Conservation (phyloP, 2,329 filamentous ascomycete species). For the Cyphellophora europaea region DNA sequence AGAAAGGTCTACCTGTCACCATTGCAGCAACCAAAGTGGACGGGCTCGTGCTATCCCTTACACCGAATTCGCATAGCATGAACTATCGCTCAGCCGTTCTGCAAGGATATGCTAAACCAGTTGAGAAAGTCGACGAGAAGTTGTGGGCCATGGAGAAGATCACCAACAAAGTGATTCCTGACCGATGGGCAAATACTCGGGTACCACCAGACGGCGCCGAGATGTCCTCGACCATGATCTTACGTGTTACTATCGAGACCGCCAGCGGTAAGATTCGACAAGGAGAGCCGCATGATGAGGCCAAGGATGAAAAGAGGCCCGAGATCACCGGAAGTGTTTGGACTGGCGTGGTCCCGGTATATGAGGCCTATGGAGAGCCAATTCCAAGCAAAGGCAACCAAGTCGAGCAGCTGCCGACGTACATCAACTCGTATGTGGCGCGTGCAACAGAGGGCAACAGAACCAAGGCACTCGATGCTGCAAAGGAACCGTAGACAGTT, state of each 20-base stretch:
- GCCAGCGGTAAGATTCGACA: slow-evolving; percentile 68
- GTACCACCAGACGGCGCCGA: slow-evolving; percentile 62
- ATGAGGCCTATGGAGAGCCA: slow-evolving; percentile 54
- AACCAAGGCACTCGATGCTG: slow-evolving; percentile 10
- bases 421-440: slow-evolving; percentile 48
- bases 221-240: slow-evolving; percentile 62
- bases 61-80: slow-evolving; percentile 72
- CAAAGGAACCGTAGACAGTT: slow-evolving; percentile 11
- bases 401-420: slow-evolving; percentile 49
- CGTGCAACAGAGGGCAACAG: slow-evolving; percentile 31
- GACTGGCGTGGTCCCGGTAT: slow-evolving; percentile 57
- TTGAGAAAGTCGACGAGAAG: slow-evolving; percentile 61
- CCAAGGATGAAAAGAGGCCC: slow-evolving; percentile 41
- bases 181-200: slow-evolving; percentile 57
- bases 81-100: slow-evolving; percentile 77
- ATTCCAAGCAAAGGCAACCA: slow-evolving; percentile 51
- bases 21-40: slow-evolving; percentile 67
- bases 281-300: slow-evolving; percentile 55
- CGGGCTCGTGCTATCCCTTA: slow-evolving; percentile 69
- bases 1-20: slow-evolving; percentile 57
- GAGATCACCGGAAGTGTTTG: slow-evolving; percentile 44
- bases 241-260: slow-evolving; percentile 57
- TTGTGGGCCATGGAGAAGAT: slow-evolving; percentile 70
- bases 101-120: slow-evolving; percentile 62
- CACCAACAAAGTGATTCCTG: slow-evolving; percentile 62